These are phyloP conservation scores for Theileria annulata DNA, from an alignment of 169 alveolate genomes.

Conservation along the genomic window DNA sequence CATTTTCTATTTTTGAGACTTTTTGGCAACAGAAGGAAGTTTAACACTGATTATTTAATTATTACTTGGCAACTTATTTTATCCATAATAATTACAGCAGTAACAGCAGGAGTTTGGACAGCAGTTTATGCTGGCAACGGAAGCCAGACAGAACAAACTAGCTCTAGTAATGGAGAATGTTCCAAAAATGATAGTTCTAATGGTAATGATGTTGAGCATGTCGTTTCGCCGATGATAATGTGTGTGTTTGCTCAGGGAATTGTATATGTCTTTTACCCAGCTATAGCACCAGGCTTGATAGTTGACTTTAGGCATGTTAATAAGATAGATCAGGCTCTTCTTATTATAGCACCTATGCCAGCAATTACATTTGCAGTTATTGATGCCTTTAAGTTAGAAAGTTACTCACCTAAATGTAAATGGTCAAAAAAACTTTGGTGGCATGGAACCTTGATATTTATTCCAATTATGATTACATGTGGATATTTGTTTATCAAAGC, in stretches of 20 bases:
- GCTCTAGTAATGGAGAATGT: neutral
- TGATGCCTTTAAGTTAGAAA: neutral
- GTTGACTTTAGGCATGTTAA: neutral
- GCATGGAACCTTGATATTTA: constrained; percentile 7
- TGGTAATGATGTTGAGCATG: neutral
- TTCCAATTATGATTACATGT: neutral
- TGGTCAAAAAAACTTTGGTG: neutral
- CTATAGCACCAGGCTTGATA: constrained; percentile 6
- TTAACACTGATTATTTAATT: neutral
- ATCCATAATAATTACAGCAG: neutral
- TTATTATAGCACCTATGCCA: neutral
- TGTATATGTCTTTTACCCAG: constrained; percentile 15
- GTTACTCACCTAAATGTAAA: neutral
- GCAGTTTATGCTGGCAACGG: neutral
- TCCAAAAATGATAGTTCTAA: neutral
- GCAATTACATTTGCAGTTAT: neutral
- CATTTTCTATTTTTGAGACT: constrained; percentile 9
- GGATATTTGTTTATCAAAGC: constrained; percentile 2
- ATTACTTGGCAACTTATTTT: neutral
- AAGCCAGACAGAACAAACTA: neutral
- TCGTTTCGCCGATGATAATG: constrained; percentile 6
- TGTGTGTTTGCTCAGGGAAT: constrained; percentile 8
- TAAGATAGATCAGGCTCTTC: constrained; percentile 9
- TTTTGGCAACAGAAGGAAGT: neutral
- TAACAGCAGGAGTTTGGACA: constrained; percentile 5